Evolutionary conservation across 148 eudicot genomes (phyloP), one percentile per base, ranked within the genome.

Genomic region (Dysphania ambrosioides): DNA sequence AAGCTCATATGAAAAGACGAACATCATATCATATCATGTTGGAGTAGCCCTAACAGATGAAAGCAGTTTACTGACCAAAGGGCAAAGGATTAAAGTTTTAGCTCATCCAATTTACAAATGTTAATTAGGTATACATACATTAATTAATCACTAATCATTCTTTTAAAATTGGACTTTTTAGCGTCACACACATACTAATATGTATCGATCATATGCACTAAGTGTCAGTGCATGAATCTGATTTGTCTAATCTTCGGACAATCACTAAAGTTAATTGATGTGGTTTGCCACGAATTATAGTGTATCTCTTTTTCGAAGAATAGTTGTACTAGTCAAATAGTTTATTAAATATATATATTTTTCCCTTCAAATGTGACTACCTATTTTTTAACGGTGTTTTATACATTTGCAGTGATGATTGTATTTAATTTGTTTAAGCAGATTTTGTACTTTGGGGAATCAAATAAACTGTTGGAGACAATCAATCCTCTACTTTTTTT

Each of bases 181-280:
- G 31, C 19, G 34, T 32, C 31, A 26, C 32, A 47, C 16, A 16
- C n/a, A n/a, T n/a, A n/a, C n/a, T n/a, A n/a, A n/a, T n/a, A 26
- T 27, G 2, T 13, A 26, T 59, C 30, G n/a, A 11, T 59, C 18
- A 59, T 59, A 29, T 59, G 63, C 63, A 59, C 63, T 53, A 19
- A 53, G 24, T 53, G 58, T 47, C 53, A 47, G 53, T n/a, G 19
- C 58, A 53, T 53, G 23, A 5, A 53, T 53, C 16, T 26, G 63
- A 59, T 59, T 59, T 59, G 63, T 26, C 63, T 26, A 59, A 59
- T 59, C 63, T 59, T 26, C 32, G 34, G 61, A 57, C 61, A 57
- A 59, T 4, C 31, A 19, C 31, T 59, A 59, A 59, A 59, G 31
- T 24, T 59, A 26, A 59, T 59, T 59, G 32, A 59, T 59, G 27